A percentile compares a stretch with the other conserved stretches of the same genome.
Conservation (phyloP, 148 eudicot species). For the Drosera capensis region DNA sequence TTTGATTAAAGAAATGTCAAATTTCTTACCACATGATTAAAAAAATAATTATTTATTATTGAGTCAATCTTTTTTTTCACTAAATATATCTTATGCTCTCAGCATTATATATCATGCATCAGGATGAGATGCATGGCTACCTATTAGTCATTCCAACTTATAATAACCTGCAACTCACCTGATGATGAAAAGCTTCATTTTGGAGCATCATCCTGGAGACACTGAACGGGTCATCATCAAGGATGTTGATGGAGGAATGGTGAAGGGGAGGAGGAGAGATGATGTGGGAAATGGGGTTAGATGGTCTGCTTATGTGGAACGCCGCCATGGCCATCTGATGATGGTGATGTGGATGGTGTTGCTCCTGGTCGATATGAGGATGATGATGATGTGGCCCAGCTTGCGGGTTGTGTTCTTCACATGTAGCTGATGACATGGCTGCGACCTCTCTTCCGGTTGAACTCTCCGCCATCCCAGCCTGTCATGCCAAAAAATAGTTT, state of each 20-base stretch:
- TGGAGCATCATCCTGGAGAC: constrained; percentile 64
- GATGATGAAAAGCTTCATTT: constrained; percentile 58
- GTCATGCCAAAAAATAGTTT: constrained; percentile 7
- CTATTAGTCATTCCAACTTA: too few relatives aligned
- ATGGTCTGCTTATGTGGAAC: constrained; percentile 59
- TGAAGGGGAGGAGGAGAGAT: constrained; percentile 55
- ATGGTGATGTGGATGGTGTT: constrained; percentile 16
- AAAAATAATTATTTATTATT: too few relatives aligned
- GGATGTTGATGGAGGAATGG: constrained; percentile 44
- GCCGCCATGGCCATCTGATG: constrained; percentile 20
- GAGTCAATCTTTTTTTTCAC: too few relatives aligned
- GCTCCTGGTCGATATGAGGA: constrained; percentile 16
- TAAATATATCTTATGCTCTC: too few relatives aligned
- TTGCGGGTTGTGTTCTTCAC: too few relatives aligned
- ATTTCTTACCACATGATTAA: too few relatives aligned
- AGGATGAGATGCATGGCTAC: too few relatives aligned
- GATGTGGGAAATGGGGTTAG: constrained; percentile 49
- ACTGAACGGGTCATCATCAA: constrained; percentile 39
- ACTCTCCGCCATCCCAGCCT: constrained; percentile 54
- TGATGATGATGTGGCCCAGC: constrained; percentile 1
- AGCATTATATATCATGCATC: too few relatives aligned
- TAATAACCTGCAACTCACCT: too few relatives aligned
- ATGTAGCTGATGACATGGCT: constrained; percentile 16
- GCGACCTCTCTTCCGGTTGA: constrained; percentile 33
- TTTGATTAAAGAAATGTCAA: background rate